Evolutionary conservation across 208 protist genomes (phyloP).

Genomic region (Wallacemonas collosoma): DNA sequence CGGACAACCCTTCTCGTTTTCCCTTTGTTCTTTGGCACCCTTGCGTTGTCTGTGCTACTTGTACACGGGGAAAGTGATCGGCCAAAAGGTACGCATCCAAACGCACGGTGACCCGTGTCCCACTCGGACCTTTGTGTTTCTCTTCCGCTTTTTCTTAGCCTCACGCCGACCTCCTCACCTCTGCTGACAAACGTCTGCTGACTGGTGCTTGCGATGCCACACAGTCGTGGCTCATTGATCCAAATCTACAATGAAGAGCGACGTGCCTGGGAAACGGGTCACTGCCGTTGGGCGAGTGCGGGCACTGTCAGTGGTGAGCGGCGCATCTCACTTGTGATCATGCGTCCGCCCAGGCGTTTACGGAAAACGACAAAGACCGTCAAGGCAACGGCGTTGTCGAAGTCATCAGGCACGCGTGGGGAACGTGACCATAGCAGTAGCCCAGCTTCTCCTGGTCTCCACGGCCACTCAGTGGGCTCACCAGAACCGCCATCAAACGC

Average conservation of each 20-base stretch:
- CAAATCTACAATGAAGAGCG: constrained; percentile 5
- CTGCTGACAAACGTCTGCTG: no score
- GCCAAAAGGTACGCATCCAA: no score
- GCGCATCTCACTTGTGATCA: neutral
- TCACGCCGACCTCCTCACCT: no score
- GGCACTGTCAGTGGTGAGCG: neutral
- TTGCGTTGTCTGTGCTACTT: no score
- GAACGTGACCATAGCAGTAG: no score
- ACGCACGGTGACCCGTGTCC: no score
- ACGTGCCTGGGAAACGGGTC: neutral
- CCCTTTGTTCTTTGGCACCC: no score
- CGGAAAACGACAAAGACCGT: constrained; percentile 2
- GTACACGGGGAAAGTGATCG: no score
- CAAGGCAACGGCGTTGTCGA: neutral
- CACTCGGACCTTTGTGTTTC: neutral
- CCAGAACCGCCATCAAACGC: neutral
- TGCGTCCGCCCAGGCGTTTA: neutral
- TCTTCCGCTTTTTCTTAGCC: neutral
- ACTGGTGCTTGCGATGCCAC: neutral
- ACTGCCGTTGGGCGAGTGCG: neutral
- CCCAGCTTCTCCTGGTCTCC: neutral
- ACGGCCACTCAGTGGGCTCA: neutral
- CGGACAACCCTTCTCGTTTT: no score
- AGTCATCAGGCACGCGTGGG: neutral
- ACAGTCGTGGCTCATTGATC: constrained; percentile 1